These are phyloP conservation scores for Candida suzukii DNA, from an alignment of 805 yeast genomes.

Conservation along the genomic window DNA sequence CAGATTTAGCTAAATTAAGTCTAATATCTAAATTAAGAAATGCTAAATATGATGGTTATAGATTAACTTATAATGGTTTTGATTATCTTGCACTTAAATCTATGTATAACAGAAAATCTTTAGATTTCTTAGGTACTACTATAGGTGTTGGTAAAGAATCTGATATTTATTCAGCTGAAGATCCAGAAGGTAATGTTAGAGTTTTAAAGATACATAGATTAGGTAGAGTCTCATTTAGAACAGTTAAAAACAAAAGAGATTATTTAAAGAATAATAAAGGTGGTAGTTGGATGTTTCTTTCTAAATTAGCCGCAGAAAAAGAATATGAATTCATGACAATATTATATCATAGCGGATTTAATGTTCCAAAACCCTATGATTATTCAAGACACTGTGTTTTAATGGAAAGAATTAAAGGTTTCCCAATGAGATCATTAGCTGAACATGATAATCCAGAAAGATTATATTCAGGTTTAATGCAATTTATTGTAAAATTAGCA, in stretches of 20 bases:
- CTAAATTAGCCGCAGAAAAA: constrained; percentile 84
- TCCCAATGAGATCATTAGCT: constrained; percentile 77
- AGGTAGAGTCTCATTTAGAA: constrained; percentile 89
- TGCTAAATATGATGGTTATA: constrained; percentile 92
- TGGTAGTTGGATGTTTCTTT: constrained; percentile 87
- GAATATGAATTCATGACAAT: constrained; percentile 86
- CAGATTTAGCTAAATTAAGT: constrained; percentile 82
- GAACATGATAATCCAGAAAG: constrained; percentile 63
- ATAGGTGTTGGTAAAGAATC: constrained; percentile 98
- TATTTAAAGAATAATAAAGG: constrained; percentile 71
- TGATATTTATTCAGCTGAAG: constrained; percentile 82
- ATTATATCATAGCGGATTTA: constrained; percentile 65
- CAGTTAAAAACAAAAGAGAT: constrained; percentile 91
- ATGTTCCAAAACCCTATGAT: constrained; percentile 86
- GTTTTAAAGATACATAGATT: constrained; percentile 88
- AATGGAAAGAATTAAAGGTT: constrained; percentile 89
- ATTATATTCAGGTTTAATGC: constrained; percentile 81
- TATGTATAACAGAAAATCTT: constrained; percentile 63
- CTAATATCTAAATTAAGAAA: constrained; percentile 74
- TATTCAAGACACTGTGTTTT: constrained; percentile 85
- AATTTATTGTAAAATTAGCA: constrained; percentile 75
- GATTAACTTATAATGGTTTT: constrained; percentile 81
- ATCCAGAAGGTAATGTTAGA: constrained; percentile 50
- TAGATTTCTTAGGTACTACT: constrained; percentile 75
- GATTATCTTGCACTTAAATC: constrained; percentile 89